phyloP scores from a whole-genome alignment of 2,329 filamentous ascomycete genomes.

The Penicillium aurantiogriseum region DNA sequence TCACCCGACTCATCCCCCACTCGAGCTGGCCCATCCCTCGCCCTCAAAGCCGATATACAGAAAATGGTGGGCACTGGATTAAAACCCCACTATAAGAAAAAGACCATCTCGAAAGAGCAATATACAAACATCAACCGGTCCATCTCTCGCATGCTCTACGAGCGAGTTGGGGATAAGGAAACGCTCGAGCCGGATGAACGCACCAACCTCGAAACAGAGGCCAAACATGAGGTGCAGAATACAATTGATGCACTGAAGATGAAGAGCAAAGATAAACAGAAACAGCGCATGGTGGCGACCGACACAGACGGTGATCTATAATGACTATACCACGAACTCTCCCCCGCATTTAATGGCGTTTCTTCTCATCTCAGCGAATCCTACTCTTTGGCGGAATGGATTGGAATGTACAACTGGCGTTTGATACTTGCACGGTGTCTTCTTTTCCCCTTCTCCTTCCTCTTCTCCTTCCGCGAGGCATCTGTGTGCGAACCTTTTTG shows the following conservation, averaged over 20 bases:
- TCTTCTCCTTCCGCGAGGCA: not conserved
- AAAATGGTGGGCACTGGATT: slow-evolving; percentile 81
- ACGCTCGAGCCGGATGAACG: slow-evolving; percentile 65
- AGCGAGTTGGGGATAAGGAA: slow-evolving; percentile 55
- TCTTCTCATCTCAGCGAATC: slow-evolving; percentile 15
- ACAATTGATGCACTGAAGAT: slow-evolving; percentile 55
- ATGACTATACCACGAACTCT: slow-evolving; percentile 19
- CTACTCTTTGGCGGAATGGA: not conserved
- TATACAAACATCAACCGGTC: slow-evolving; percentile 90
- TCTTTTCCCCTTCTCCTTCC: not conserved
- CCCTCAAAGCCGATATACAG: slow-evolving; percentile 84
- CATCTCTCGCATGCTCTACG: slow-evolving; percentile 85
- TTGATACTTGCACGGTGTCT: not conserved
- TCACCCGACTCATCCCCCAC: slow-evolving; percentile 67
- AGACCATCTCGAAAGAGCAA: slow-evolving; percentile 79
- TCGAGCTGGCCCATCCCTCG: slow-evolving; percentile 66
- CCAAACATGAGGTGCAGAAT: slow-evolving; percentile 72
- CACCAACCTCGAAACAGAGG: slow-evolving; percentile 71
- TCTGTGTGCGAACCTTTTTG: not conserved
- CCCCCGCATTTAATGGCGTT: slow-evolving; percentile 24
- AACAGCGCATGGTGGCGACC: slow-evolving; percentile 19
- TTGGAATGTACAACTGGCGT: slow-evolving; percentile 8
- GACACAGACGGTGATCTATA: slow-evolving; percentile 21
- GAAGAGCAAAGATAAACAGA: slow-evolving; percentile 21
- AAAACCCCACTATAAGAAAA: slow-evolving; percentile 77